These are phyloP conservation scores for Kuraishia ogatae DNA, from an alignment of 805 yeast genomes.

Conservation along the genomic window DNA sequence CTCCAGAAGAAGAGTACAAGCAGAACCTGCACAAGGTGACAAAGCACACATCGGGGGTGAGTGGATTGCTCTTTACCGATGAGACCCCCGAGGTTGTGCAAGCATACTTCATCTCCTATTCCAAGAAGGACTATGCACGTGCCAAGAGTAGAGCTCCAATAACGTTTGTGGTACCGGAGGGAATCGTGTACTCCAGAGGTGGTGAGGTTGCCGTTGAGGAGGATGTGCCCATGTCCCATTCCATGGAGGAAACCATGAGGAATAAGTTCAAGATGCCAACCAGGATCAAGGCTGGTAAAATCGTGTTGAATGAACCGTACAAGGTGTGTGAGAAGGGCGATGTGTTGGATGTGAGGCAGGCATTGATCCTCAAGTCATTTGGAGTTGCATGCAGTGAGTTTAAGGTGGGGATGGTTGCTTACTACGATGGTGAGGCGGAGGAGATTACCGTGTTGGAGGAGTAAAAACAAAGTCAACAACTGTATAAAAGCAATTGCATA, in stretches of 20 bases:
- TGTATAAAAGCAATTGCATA: background rate
- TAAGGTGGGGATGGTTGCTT: slow-evolving; percentile 72
- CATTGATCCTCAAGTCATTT: slow-evolving; percentile 85
- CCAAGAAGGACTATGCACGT: slow-evolving; percentile 78
- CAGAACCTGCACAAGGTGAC: slow-evolving; percentile 72
- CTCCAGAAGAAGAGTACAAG: slow-evolving; percentile 82
- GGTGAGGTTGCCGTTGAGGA: slow-evolving; percentile 87
- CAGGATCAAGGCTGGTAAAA: slow-evolving; percentile 81
- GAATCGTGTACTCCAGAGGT: slow-evolving; percentile 89
- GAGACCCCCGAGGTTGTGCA: slow-evolving; percentile 84
- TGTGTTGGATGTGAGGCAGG: slow-evolving; percentile 79
- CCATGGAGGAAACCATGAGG: slow-evolving; percentile 89
- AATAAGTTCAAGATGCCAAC: slow-evolving; percentile 88
- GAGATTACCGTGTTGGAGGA: background rate
- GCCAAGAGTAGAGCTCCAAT: slow-evolving; percentile 82
- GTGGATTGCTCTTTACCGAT: slow-evolving; percentile 84
- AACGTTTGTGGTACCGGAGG: slow-evolving; percentile 80
- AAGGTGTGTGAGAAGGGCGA: slow-evolving; percentile 77
- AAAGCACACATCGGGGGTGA: slow-evolving; percentile 60
- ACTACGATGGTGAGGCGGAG: slow-evolving; percentile 56
- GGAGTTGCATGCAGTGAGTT: slow-evolving; percentile 93
- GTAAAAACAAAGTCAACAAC: background rate
- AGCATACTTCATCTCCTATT: slow-evolving; percentile 75
- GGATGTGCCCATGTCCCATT: slow-evolving; percentile 94
- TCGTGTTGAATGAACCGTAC: slow-evolving; percentile 66